Base-by-base conservation (phyloP, 2,329 filamentous ascomycete species). In the Sphaerostilbella broomeana region DNA sequence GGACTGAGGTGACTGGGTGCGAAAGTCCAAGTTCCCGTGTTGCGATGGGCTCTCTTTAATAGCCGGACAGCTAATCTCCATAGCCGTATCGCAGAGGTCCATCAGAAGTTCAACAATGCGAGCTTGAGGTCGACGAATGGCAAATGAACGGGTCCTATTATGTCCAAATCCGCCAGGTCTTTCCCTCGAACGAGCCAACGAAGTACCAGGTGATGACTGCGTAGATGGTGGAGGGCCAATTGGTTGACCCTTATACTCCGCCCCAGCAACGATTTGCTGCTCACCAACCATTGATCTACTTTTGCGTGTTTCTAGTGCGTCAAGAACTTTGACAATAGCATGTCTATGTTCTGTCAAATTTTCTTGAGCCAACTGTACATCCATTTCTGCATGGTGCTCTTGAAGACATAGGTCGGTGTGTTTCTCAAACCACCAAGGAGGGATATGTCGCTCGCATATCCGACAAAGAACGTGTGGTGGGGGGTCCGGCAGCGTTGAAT, bases 381-480 rank as follows among this genome's bases (percentile, higher is more conserved):
- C 90, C 86, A 95, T 94, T 59, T 98, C 92, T 1, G 92, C 90
- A 36, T 85, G 82, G 57, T 98, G 92, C 59, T 98, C 92, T 58
- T 97, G 89, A 40, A 95, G 70, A 56, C 92, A 98, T 15, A 97
- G 69, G 54, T 98, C 94, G 2, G 90, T 95, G 59, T 98, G 92
- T 62, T 97, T 98, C 64, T 98, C 92, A 52, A 98, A 98, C 94
- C 92, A 98, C 92, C 92, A 98, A 1, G 90, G 88, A 4, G 87
- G 87, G 45, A 98, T 97, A 47, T 95, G 87, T 38, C 92, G 86
- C 59, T 98, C 92, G 61, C 92, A 98, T 40, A 98, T 97, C 37
- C 92, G 87, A 61, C 92, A 98, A 12, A 98, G 75, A 4, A 97
- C 84, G 1, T 88, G 86, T 0, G 90, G 88, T 3, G 87, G 86